A percentile compares a stretch with the other conserved stretches of the same genome.
Evolutionary conservation across 2,329 filamentous ascomycete species (phyloP).

Genomic region (Aspergillus quadricinctus): DNA sequence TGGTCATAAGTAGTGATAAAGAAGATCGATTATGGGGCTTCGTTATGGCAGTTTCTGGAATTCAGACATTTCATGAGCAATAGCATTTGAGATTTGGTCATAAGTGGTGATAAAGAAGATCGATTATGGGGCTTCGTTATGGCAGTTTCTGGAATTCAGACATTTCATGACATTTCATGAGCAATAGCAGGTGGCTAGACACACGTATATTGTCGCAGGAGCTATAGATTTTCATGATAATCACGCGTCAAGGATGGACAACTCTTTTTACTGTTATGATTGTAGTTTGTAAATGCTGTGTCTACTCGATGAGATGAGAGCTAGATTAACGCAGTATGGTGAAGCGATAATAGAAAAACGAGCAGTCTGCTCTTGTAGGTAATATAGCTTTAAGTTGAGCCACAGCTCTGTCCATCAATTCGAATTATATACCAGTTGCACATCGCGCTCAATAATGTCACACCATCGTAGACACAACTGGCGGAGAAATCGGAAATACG

Average conservation of each 20-base stretch:
- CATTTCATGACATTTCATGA: not conserved
- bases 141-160: too few species aligned
- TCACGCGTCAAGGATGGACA: not conserved
- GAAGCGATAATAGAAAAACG: not conserved
- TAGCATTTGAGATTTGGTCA: not conserved
- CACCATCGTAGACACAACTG: not conserved
- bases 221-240: not conserved
- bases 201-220: not conserved
- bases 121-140: too few species aligned
- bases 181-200: not conserved
- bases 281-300: not conserved
- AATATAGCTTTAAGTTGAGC: not conserved
- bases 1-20: too few species aligned
- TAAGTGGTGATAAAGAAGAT: too few species aligned
- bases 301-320: not conserved
- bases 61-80: not conserved
- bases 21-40: too few species aligned
- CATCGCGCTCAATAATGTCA: not conserved
- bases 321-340: not conserved
- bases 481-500: not conserved
- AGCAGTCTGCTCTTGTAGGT: not conserved
- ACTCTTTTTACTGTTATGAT: not conserved
- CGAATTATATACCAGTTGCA: not conserved
- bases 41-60: too few species aligned
- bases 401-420: not conserved